A percentile compares a stretch with the other conserved stretches of the same genome.
Conservation (phyloP, 1,284 basidiomycete species). For the Ceratobasidium sp. region DNA sequence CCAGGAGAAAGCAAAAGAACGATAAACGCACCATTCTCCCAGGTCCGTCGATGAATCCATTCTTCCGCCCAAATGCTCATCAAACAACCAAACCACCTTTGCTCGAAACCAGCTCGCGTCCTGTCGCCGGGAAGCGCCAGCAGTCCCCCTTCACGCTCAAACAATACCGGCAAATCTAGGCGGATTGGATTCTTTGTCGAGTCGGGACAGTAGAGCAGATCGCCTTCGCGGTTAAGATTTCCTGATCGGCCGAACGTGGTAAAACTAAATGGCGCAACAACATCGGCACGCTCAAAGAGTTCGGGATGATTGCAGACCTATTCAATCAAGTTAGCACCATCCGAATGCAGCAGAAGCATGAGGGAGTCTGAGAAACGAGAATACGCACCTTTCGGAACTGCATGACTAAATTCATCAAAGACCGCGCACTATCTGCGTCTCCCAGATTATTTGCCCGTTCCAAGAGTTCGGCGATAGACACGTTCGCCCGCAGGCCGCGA, state of each 20-base stretch:
- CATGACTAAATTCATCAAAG: slow-evolving; percentile 99
- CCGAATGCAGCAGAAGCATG: slow-evolving; percentile 35
- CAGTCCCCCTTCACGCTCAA: slow-evolving; percentile 84
- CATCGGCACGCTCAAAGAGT: slow-evolving; percentile 97
- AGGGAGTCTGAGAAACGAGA: background rate
- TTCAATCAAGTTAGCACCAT: slow-evolving; percentile 19
- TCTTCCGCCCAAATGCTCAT: slow-evolving; percentile 93
- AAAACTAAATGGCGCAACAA: slow-evolving; percentile 91
- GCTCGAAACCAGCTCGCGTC: slow-evolving; percentile 63
- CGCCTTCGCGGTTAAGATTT: slow-evolving; percentile 83
- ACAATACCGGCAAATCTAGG: slow-evolving; percentile 73
- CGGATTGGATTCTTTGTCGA: slow-evolving; percentile 89
- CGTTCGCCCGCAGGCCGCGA: slow-evolving; percentile 87
- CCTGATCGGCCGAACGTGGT: slow-evolving; percentile 83
- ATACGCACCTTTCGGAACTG: slow-evolving; percentile 91
- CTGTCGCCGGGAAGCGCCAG: slow-evolving; percentile 70
- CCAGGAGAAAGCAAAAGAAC: background rate
- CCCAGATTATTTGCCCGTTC: slow-evolving; percentile 90
- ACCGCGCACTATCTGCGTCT: slow-evolving; percentile 88
- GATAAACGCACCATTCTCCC: slow-evolving; percentile 63
- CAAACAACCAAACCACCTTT: slow-evolving; percentile 69
- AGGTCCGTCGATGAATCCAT: slow-evolving; percentile 77
- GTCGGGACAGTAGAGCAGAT: slow-evolving; percentile 82
- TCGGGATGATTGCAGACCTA: slow-evolving; percentile 99
- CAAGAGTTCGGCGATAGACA: slow-evolving; percentile 93